Conservation (phyloP, 2,329 filamentous ascomycete genomes). For the Cucurbitaria berberidis region DNA sequence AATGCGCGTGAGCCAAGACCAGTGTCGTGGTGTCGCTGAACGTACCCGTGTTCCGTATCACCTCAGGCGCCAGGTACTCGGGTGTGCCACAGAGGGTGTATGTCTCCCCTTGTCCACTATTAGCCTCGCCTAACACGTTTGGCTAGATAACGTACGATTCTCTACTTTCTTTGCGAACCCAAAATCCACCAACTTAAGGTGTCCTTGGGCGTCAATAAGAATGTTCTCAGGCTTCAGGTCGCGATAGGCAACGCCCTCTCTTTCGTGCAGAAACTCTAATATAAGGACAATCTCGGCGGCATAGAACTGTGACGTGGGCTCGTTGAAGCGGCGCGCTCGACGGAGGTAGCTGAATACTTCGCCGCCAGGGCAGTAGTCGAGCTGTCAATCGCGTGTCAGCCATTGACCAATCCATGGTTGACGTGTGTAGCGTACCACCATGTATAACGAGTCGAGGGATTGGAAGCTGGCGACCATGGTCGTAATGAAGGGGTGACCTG, state of each 20-base stretch:
- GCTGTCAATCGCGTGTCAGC: constrained; percentile 47
- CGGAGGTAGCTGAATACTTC: constrained; percentile 85
- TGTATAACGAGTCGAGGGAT: constrained; percentile 78
- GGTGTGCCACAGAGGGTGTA: constrained; percentile 85
- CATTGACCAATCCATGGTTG: not conserved
- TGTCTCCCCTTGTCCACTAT: constrained; percentile 63
- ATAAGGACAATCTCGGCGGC: constrained; percentile 83
- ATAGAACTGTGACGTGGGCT: constrained; percentile 79
- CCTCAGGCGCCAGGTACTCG: constrained; percentile 83
- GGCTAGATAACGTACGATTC: constrained; percentile 52
- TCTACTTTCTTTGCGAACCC: constrained; percentile 83
- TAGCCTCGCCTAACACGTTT: constrained; percentile 1
- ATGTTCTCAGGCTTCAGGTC: constrained; percentile 86
- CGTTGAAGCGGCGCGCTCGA: constrained; percentile 78
- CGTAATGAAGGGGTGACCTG: constrained; percentile 84
- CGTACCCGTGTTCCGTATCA: constrained; percentile 78
- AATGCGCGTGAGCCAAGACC: constrained; percentile 26
- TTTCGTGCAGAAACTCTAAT: constrained; percentile 79
- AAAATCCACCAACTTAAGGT: constrained; percentile 84
- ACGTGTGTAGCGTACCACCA: constrained; percentile 61
- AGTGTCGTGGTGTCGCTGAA: constrained; percentile 3
- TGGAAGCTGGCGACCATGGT: constrained; percentile 79
- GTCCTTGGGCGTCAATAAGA: constrained; percentile 75
- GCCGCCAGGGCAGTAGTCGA: constrained; percentile 82
- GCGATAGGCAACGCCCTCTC: constrained; percentile 79